Evolutionary conservation across 2,329 filamentous ascomycete genomes (phyloP).

Genomic region (Clonostachys solani): DNA sequence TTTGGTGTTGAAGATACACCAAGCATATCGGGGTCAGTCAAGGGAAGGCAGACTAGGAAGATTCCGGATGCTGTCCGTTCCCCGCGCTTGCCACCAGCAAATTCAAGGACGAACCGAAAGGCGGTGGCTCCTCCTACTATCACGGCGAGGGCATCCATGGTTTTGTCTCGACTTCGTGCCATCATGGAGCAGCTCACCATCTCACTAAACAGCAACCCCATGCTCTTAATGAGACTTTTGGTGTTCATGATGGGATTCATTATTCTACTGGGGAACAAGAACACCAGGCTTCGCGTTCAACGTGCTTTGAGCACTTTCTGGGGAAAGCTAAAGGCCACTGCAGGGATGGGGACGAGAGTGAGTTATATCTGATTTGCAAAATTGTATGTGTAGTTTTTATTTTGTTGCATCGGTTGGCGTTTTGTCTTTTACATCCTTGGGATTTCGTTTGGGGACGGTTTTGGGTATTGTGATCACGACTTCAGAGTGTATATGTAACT

Average conservation of each 20-base stretch:
- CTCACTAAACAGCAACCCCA: slow-evolving; percentile 52
- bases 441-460: too few relatives aligned
- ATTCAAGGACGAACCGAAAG: slow-evolving; percentile 19
- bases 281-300: slow-evolving; percentile 70
- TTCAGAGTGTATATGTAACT: too few relatives aligned
- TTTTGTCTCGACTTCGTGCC: slow-evolving; percentile 46
- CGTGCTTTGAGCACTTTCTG: slow-evolving; percentile 66
- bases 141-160: slow-evolving; percentile 43
- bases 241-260: slow-evolving; percentile 78
- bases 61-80: slow-evolving; percentile 9
- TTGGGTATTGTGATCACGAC: too few relatives aligned
- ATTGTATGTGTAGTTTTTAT: neutral
- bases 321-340: slow-evolving; percentile 78
- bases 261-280: slow-evolving; percentile 69
- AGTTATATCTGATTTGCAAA: slow-evolving; percentile 71
- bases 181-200: slow-evolving; percentile 46
- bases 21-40: slow-evolving; percentile 22
- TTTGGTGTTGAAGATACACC: slow-evolving; percentile 61
- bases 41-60: too few relatives aligned
- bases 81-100: slow-evolving; percentile 9
- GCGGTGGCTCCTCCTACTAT: slow-evolving; percentile 27
- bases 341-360: slow-evolving; percentile 96
- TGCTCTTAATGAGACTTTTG: slow-evolving; percentile 57
- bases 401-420: neutral
- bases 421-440: neutral